phyloP scores from a whole-genome alignment of 345 rosid species.

The Zanthoxylum bungeanum region DNA sequence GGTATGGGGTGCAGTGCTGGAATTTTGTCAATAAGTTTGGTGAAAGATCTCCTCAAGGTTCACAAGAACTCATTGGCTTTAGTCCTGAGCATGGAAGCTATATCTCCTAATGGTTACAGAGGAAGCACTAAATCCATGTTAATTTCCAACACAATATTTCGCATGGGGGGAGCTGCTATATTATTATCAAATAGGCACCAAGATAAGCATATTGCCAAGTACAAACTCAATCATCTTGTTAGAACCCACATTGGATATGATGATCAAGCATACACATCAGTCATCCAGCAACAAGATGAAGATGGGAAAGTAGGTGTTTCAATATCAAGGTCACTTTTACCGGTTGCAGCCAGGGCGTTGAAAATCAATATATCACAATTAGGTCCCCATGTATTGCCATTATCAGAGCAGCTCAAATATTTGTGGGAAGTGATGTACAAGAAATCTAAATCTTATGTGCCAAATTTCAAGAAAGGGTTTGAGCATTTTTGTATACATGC shows the following conservation, averaged over 20 bases:
- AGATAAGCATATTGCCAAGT: slow-evolving; percentile 38
- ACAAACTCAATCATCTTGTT: slow-evolving; percentile 54
- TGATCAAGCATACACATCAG: slow-evolving; percentile 40
- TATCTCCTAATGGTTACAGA: slow-evolving; percentile 36
- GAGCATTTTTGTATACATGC: slow-evolving; percentile 68
- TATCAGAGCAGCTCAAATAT: slow-evolving; percentile 46
- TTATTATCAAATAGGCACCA: slow-evolving; percentile 50
- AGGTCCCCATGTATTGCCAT: slow-evolving; percentile 53
- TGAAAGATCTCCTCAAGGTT: slow-evolving; percentile 50
- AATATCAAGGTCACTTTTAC: slow-evolving; percentile 40
- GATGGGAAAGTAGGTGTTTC: slow-evolving; percentile 48
- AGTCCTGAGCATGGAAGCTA: slow-evolving; percentile 60
- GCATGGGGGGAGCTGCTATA: slow-evolving; percentile 64
- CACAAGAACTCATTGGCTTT: slow-evolving; percentile 47
- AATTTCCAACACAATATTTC: slow-evolving; percentile 45
- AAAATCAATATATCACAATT: slow-evolving; percentile 45
- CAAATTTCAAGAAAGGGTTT: slow-evolving; percentile 56
- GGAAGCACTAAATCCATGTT: slow-evolving; percentile 56
- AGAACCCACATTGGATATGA: slow-evolving; percentile 58
- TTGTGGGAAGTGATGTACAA: slow-evolving; percentile 25
- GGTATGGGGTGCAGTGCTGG: slow-evolving; percentile 75
- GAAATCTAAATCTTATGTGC: slow-evolving; percentile 31
- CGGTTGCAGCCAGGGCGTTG: slow-evolving; percentile 43
- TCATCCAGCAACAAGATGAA: slow-evolving; percentile 44
- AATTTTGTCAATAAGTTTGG: slow-evolving; percentile 45